phyloP scores from a whole-genome alignment of 1,284 basidiomycete genomes.

The Bjerkandera adusta region DNA sequence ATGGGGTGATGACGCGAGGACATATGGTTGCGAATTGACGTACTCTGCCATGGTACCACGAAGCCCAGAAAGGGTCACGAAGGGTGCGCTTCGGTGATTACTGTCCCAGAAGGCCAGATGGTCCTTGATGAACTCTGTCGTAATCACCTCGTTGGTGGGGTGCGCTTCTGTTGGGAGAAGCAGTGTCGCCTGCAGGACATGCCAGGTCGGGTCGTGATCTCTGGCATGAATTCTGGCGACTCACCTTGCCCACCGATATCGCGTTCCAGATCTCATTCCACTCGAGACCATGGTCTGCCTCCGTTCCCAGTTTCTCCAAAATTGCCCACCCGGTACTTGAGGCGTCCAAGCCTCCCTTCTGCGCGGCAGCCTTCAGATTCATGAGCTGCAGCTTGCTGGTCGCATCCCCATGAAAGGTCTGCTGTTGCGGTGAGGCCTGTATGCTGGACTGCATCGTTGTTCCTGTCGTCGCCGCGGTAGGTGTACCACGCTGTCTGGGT shows the following conservation, averaged over 20 bases:
- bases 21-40: constrained; percentile 16
- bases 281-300: constrained; percentile 57
- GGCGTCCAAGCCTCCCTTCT: constrained; percentile 69
- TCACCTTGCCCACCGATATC: constrained; percentile 68
- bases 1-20: not conserved
- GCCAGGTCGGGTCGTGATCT: not conserved
- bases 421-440: constrained; percentile 36
- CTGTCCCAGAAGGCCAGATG: constrained; percentile 69
- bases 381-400: constrained; percentile 73
- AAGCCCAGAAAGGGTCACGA: constrained; percentile 81
- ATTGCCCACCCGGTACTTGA: constrained; percentile 81
- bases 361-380: constrained; percentile 78
- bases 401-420: constrained; percentile 45
- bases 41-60: constrained; percentile 66
- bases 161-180: constrained; percentile 68
- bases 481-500: constrained; percentile 49
- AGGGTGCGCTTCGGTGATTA: constrained; percentile 41
- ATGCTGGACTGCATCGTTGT: constrained; percentile 39
- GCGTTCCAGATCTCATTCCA: constrained; percentile 78
- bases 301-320: constrained; percentile 72
- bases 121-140: constrained; percentile 74
- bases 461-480: constrained; percentile 49
- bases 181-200: constrained; percentile 62
- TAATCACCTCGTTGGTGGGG: constrained; percentile 51
- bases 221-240: too few relatives aligned